Conservation (phyloP, 345 rosid species). For the Microthlaspi erraticum region DNA sequence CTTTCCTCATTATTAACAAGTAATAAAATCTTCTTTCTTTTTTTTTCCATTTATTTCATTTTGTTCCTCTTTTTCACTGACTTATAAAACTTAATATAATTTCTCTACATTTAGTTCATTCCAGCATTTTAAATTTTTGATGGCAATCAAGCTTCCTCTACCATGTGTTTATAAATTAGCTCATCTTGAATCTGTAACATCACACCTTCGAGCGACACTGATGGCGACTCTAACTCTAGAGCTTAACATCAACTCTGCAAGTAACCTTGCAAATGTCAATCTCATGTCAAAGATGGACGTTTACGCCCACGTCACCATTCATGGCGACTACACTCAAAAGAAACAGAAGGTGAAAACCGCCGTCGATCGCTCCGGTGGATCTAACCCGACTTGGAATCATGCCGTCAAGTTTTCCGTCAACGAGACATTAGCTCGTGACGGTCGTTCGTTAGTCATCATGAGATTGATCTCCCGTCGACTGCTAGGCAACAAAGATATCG, state of each 20-base stretch:
- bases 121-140: not conserved
- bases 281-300: conserved; percentile 71
- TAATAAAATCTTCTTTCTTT: not conserved
- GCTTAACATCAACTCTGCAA: conserved; percentile 61
- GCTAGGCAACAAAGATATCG: conserved; percentile 63
- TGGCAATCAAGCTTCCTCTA: not conserved
- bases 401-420: conserved; percentile 53
- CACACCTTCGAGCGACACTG: not conserved
- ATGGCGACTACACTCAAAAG: conserved; percentile 39
- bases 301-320: conserved; percentile 55
- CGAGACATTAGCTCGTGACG: conserved; percentile 49
- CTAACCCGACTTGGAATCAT: conserved; percentile 68
- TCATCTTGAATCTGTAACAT: not conserved
- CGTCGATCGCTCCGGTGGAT: conserved; percentile 53
- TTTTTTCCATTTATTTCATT: not conserved
- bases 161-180: not conserved
- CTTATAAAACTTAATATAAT: not conserved
- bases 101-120: not conserved
- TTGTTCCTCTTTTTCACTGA: not conserved
- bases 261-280: conserved; percentile 61
- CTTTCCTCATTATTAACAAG: not conserved
- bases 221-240: conserved; percentile 63
- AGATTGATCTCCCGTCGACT: conserved; percentile 53
- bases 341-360: conserved; percentile 53
- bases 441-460: conserved; percentile 48